These are phyloP conservation scores for Dacryopinax primogenitus DNA, from an alignment of 768 basidiomycete species.

Conservation along the genomic window DNA sequence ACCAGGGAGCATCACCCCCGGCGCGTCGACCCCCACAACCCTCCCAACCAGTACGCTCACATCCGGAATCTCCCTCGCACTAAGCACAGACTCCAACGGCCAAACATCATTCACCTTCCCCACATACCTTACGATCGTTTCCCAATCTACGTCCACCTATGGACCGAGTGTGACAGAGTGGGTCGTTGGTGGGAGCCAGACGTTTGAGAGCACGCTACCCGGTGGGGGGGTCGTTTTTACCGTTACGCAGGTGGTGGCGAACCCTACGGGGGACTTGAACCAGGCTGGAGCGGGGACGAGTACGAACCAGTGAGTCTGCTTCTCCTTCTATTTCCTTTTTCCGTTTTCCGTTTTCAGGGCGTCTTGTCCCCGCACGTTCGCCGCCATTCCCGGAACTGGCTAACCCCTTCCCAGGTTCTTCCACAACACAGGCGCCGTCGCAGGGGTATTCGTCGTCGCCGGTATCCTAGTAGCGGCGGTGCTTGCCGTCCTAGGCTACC, in stretches of 20 bases:
- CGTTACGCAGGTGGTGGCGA: slow-evolving; percentile 9
- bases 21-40: background rate
- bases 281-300: background rate
- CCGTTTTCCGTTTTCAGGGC: too few relatives aligned
- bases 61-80: background rate
- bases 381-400: background rate
- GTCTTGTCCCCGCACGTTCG: too few relatives aligned
- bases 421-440: slow-evolving; percentile 33
- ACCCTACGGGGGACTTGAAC: slow-evolving; percentile 11
- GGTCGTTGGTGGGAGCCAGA: background rate
- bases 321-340: too few relatives aligned
- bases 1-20: background rate
- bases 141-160: background rate
- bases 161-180: background rate
- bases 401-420: slow-evolving; percentile 23
- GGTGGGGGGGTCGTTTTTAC: slow-evolving; percentile 9
- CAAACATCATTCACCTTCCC: slow-evolving; percentile 2
- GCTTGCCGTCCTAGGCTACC: slow-evolving; percentile 55
- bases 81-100: background rate
- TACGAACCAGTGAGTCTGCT: background rate
- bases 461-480: slow-evolving; percentile 45
- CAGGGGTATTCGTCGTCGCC: slow-evolving; percentile 31
- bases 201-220: background rate
- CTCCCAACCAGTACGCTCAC: background rate
- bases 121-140: slow-evolving; percentile 11